Conservation (phyloP, 2,329 filamentous ascomycete species). For the Cadophora gregata region DNA sequence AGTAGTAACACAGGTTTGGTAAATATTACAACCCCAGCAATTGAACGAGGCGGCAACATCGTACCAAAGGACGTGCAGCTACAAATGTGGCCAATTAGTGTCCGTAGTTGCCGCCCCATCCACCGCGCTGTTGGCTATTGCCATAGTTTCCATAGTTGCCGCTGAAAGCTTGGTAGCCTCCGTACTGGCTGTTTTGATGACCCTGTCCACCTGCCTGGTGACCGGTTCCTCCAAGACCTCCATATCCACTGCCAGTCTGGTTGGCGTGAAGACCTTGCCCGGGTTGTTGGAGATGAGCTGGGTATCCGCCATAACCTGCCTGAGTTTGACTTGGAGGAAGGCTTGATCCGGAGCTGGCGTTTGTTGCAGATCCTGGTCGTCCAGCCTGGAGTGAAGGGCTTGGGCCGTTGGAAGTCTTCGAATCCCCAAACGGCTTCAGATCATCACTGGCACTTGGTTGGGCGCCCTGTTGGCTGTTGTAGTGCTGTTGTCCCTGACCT, state of each 20-base stretch:
- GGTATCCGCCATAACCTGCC: conserved; percentile 45
- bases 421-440: conserved; percentile 46
- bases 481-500: conserved; percentile 44
- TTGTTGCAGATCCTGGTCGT: conserved; percentile 47
- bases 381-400: conserved; percentile 46
- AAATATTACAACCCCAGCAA: conserved; percentile 37
- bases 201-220: conserved; percentile 52
- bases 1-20: conserved; percentile 44
- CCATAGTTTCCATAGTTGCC: conserved; percentile 46
- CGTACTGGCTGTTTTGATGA: conserved; percentile 50
- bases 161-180: conserved; percentile 52
- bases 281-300: conserved; percentile 45
- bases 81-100: conserved; percentile 41
- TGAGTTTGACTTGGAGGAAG: conserved; percentile 45
- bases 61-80: conserved; percentile 39
- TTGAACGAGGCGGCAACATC: conserved; percentile 33
- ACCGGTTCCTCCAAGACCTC: conserved; percentile 53
- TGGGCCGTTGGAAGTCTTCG: conserved; percentile 45
- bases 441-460: conserved; percentile 44
- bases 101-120: conserved; percentile 56
- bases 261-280: conserved; percentile 45
- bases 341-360: conserved; percentile 42
- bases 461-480: conserved; percentile 41
- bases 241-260: conserved; percentile 45
- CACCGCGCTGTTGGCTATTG: conserved; percentile 51